Evolutionary conservation across 1,139 yeast genomes (phyloP), one percentile per base, ranked within the genome.

Genomic region (Hansenula lynferdii): DNA sequence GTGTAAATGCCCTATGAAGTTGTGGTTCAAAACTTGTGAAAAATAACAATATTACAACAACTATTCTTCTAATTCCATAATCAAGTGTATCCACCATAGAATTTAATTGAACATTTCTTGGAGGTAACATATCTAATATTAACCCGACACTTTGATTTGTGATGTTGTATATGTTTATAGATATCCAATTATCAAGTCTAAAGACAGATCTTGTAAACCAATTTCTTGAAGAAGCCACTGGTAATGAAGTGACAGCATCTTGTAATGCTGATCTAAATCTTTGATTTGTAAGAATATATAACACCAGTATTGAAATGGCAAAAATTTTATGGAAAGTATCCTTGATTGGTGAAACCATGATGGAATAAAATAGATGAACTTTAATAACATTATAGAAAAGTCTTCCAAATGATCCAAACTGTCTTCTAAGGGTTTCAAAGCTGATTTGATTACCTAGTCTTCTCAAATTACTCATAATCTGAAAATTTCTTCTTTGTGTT

Each of bases 11-110:
- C 18, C 39, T 12, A 27, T 44, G 46, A n/a, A 46, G 15, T 2
- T 28, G 25, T 10, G 46, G 48, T 2, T 34, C 31, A 20, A 40
- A 16, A 21, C 47, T 44, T 1, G 43, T 44, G 20, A 41, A 35
- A 37, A 41, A 42, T 12, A 44, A 18, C 1, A 38, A 8, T 6
- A 40, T 2, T 15, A 38, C 40, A 11, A 44, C 38, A 24, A 34
- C 2, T 19, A 37, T 9, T 0, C 25, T 19, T 25, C 35, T 25
- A 9, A 14, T 9, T n/a, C n/a, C n/a, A n/a, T n/a, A n/a, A n/a
- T n/a, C n/a, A n/a, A n/a, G n/a, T n/a, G n/a, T n/a, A n/a, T n/a
- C n/a, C n/a, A n/a, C n/a, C n/a, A n/a, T n/a, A 3, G 26, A 4
- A n/a, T 11, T 11, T 9, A n/a, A n/a, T n/a, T n/a, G 16, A 8